Evolutionary conservation across 305 asterid species (phyloP), one percentile per base, ranked within the genome.

Genomic region (Solanum hybrid): DNA sequence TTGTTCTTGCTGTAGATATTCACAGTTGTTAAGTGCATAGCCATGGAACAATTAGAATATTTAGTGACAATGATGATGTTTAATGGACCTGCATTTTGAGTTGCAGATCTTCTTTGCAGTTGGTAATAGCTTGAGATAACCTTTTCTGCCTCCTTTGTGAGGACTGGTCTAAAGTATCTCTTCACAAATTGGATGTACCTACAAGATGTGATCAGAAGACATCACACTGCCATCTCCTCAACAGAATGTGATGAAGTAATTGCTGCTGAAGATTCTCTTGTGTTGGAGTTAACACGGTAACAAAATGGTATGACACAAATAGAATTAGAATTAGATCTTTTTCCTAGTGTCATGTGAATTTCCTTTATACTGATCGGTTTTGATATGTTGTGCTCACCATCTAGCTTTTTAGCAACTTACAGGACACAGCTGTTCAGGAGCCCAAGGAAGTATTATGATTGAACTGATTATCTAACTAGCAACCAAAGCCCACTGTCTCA

Each of bases 91-190:
- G 99, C 99, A 94, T 97, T 97, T 81, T 96, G 95, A 90, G 95
- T 93, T 85, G 98, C 99, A 27, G 98, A 96, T 96, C 99, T 95
- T 94, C 99, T 92, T 92, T 97, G 99, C 90, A 97, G 98, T 92
- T 97, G 99, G 91, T 96, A 97, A 93, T 97, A 97, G 95, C 98
- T 93, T 75, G 99, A 97, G 90, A 97, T 97, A 81, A 96, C 93
- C 90, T 92, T 94, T 93, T 97, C 98, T 81, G 99, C 99, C 73
- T 97, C 99, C 94, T 94, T 94, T 12, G 99, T 94, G 26, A 97
- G 99, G 91, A 96, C 94, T 31, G 99, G 99, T 92, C 93, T 94
- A 92, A 97, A 95, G 89, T 94, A 88, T 88, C 95, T 96, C 92
- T 97, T 97, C 89, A 95, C 98, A 77, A 88, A 97, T 90, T 93